Conservation (phyloP, 345 rosid species). For the Eucalyptus viminalis region DNA sequence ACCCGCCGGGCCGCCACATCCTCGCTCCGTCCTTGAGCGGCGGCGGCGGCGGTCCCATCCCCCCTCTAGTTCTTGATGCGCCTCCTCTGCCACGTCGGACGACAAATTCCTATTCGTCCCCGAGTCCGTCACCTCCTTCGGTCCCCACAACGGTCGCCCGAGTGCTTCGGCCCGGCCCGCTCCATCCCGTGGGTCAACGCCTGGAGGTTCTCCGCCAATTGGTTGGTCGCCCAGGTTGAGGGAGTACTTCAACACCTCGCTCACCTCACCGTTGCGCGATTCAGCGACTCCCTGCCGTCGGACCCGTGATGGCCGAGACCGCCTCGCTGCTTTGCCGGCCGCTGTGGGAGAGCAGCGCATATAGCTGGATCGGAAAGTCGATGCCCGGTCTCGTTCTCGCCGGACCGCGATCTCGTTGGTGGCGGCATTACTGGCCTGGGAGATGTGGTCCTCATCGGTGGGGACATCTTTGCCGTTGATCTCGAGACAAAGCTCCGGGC, state of each 20-base stretch:
- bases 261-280: slow-evolving; percentile 69
- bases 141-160: slow-evolving; percentile 35
- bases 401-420: neutral
- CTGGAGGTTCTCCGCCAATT: rapidly evolving
- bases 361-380: slow-evolving; percentile 51
- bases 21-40: slow-evolving; percentile 56
- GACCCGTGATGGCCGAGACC: neutral
- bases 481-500: neutral
- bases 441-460: neutral
- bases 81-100: slow-evolving; percentile 21
- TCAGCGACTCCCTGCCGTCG: slow-evolving; percentile 26
- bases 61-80: slow-evolving; percentile 65
- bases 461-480: neutral
- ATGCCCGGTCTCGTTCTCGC: slow-evolving; percentile 84
- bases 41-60: slow-evolving; percentile 25
- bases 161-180: no score
- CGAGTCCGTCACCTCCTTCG: slow-evolving; percentile 30
- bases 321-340: slow-evolving; percentile 23
- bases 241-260: slow-evolving; percentile 78
- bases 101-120: slow-evolving; percentile 38
- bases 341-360: slow-evolving; percentile 75
- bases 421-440: neutral
- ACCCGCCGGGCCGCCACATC: slow-evolving; percentile 22
- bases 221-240: slow-evolving; percentile 2
- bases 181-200: no score